Percentiles rank a stretch among this genome's conserved stretches.
Conservation (phyloP, 1,139 yeast genomes). For the Taphrina confusa region DNA sequence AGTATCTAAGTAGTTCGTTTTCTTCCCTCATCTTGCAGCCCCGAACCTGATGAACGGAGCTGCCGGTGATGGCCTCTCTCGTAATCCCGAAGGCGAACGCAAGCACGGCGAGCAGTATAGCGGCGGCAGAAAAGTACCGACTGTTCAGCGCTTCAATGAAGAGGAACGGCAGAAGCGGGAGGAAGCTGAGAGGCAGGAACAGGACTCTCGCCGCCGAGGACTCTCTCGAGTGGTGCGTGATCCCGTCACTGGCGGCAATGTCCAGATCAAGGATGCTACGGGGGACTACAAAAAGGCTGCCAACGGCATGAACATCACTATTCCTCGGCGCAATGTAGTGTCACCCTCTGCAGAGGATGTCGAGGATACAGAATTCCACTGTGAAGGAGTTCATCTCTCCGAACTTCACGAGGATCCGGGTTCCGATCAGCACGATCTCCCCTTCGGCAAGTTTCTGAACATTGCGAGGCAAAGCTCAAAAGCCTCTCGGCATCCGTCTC, state of each 20-base stretch:
- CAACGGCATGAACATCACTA: slow-evolving; percentile 7
- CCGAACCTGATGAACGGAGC: not conserved
- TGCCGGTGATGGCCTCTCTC: slow-evolving; percentile 1
- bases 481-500: not conserved
- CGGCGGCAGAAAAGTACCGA: slow-evolving; percentile 2
- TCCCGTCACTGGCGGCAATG: slow-evolving; percentile 13
- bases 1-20: too few species aligned
- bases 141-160: slow-evolving; percentile 9
- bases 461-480: not conserved
- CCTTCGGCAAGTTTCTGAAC: not conserved
- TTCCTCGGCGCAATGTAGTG: slow-evolving; percentile 10
- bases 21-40: too few species aligned
- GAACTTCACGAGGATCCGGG: slow-evolving; percentile 8
- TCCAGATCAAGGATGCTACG: slow-evolving; percentile 7
- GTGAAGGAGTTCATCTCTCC: slow-evolving; percentile 13
- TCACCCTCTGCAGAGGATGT: not conserved
- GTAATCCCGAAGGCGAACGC: slow-evolving; percentile 4
- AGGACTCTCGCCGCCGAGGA: not conserved
- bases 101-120: slow-evolving; percentile 11
- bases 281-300: slow-evolving; percentile 4
- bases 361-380: not conserved
- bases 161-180: slow-evolving; percentile 21
- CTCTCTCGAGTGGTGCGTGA: slow-evolving; percentile 18
- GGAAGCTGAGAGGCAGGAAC: slow-evolving; percentile 9
- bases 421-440: slow-evolving; percentile 4